phyloP scores from a whole-genome alignment of 805 yeast species.

The Ogataea populi-albae region DNA sequence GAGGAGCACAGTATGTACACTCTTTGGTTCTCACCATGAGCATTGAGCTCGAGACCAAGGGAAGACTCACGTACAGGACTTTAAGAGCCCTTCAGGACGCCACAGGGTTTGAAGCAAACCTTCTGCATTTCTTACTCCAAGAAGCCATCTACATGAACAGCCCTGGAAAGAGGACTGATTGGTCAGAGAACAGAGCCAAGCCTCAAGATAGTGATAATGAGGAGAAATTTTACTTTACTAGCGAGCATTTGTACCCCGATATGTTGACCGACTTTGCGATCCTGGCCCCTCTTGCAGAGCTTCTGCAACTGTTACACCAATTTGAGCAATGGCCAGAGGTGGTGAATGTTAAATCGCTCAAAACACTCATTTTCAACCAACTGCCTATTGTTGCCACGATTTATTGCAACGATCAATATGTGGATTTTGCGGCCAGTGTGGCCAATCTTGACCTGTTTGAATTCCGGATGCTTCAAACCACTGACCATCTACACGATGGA shows the following conservation, averaged over 20 bases:
- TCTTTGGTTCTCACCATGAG: slow-evolving; percentile 39
- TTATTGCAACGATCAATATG: slow-evolving; percentile 50
- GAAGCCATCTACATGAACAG: slow-evolving; percentile 58
- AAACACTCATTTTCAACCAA: slow-evolving; percentile 10
- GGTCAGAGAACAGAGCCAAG: slow-evolving; percentile 50
- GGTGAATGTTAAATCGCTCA: slow-evolving; percentile 25
- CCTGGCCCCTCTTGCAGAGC: slow-evolving; percentile 36
- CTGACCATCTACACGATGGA: slow-evolving; percentile 52
- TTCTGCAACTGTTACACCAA: slow-evolving; percentile 38
- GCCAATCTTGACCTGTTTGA: slow-evolving; percentile 20
- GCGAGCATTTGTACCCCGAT: slow-evolving; percentile 54
- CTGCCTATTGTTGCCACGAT: slow-evolving; percentile 50
- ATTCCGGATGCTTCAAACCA: slow-evolving; percentile 41
- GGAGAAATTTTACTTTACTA: slow-evolving; percentile 26
- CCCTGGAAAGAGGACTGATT: slow-evolving; percentile 32
- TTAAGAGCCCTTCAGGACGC: slow-evolving; percentile 34
- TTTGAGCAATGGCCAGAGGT: slow-evolving; percentile 29
- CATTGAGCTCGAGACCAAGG: slow-evolving; percentile 37
- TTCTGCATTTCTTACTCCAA: slow-evolving; percentile 53
- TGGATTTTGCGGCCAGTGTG: slow-evolving; percentile 41
- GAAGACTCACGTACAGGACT: slow-evolving; percentile 38
- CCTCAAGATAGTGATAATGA: slow-evolving; percentile 8
- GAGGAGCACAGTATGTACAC: slow-evolving; percentile 50
- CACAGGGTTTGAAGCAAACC: slow-evolving; percentile 50
- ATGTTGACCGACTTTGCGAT: slow-evolving; percentile 50